Conservation (phyloP, 768 basidiomycete species). For the Erythrobasidium yunnanense region DNA sequence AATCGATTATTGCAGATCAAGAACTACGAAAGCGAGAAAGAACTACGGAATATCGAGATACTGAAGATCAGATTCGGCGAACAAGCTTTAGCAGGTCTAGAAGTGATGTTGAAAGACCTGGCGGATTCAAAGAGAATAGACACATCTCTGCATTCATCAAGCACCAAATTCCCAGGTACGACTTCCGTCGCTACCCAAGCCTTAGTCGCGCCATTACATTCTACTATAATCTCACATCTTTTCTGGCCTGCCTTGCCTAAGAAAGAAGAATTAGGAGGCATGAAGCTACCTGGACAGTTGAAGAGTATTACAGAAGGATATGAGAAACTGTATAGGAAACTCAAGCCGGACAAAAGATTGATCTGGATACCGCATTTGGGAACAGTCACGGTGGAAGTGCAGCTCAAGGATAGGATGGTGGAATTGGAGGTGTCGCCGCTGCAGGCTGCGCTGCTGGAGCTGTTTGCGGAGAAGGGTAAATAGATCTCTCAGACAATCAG, state of each 20-base stretch:
- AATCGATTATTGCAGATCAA: conserved; percentile 68
- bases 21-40: conserved; percentile 64
- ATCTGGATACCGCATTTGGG: conserved; percentile 84
- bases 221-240: conserved; percentile 79
- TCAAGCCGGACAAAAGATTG: conserved; percentile 86
- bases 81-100: conserved; percentile 79
- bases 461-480: conserved; percentile 63
- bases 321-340: conserved; percentile 60
- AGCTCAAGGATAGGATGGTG: conserved; percentile 68
- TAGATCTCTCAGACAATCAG: not conserved
- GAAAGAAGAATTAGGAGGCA: conserved; percentile 52
- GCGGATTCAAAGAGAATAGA: conserved; percentile 85
- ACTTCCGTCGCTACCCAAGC: not conserved
- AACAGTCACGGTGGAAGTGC: conserved; percentile 64
- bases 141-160: conserved; percentile 69
- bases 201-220: conserved; percentile 51
- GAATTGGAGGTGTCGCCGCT: conserved; percentile 68
- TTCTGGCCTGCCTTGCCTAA: conserved; percentile 74
- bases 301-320: conserved; percentile 66
- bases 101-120: conserved; percentile 97
- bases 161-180: conserved; percentile 28
- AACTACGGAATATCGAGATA: conserved; percentile 87
- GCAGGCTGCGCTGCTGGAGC: conserved; percentile 80
- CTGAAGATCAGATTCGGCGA: conserved; percentile 94
- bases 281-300: conserved; percentile 76